Evolutionary conservation across 345 rosid genomes (phyloP).

Genomic region (Zanthoxylum bungeanum): DNA sequence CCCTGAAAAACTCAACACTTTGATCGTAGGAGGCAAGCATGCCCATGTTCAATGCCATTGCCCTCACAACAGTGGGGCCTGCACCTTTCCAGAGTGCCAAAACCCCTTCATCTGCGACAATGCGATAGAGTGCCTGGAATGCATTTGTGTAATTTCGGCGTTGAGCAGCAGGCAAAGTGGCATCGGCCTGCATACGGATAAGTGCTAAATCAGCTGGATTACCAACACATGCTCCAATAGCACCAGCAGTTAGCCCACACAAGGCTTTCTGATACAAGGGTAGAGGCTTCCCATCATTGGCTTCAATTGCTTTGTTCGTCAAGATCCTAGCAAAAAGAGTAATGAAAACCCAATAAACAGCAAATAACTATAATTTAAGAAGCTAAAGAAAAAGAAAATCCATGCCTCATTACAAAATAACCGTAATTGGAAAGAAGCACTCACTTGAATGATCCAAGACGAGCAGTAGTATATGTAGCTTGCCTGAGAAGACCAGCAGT

Average conservation of each 20-base stretch:
- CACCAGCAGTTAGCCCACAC: conserved; percentile 98
- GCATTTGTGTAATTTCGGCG: conserved; percentile 90
- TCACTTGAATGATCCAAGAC: conserved; percentile 96
- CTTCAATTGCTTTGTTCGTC: conserved; percentile 82
- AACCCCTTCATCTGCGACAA: conserved; percentile 81
- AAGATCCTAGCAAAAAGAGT: conserved; percentile 49
- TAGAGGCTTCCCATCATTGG: conserved; percentile 95
- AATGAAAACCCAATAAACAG: conserved; percentile 2
- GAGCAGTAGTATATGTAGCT: conserved; percentile 97
- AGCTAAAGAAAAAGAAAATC: not conserved
- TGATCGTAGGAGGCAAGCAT: conserved; percentile 99
- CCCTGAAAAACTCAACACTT: conserved; percentile 86
- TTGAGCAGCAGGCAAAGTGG: conserved; percentile 86
- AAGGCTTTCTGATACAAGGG: conserved; percentile 96
- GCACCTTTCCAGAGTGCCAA: conserved; percentile 99
- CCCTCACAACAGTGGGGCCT: conserved; percentile 98
- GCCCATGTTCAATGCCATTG: conserved; percentile 99
- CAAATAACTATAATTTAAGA: not conserved
- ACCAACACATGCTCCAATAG: conserved; percentile 89
- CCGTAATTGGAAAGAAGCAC: conserved; percentile 16
- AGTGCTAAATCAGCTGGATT: conserved; percentile 97
- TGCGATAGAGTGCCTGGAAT: conserved; percentile 92
- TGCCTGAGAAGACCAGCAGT: conserved; percentile 95
- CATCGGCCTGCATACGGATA: conserved; percentile 99
- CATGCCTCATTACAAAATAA: not conserved